Evolutionary conservation across 352 stramenopile genomes (phyloP), one percentile per base, ranked within the genome.

Genomic region (Globisporangium mamillatum): DNA sequence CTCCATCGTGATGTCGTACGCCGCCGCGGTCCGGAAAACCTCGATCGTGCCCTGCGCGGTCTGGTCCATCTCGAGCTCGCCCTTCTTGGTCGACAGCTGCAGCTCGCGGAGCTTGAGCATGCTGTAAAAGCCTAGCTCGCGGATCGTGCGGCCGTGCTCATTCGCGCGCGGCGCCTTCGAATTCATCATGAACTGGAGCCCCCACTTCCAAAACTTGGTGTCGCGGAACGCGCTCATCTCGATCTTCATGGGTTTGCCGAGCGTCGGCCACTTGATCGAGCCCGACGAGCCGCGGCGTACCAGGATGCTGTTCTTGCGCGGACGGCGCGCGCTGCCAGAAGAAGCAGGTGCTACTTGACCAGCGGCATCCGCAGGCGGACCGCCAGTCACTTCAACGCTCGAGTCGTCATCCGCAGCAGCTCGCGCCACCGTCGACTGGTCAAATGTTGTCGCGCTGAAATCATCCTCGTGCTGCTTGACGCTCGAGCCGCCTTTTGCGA

Each of bases 141-240:
- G 86, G 69, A 94, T 93, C 3, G 82, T 91, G 57, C 88, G 86
- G 36, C 80, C 84, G 67, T 94, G 87, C 56, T 90, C 82, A 68
- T 94, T 91, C 29, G 86, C 87, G 3, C 81, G 76, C 24, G 76
- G 66, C 64, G 89, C 92, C 69, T 91, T 94, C 36, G 78, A 89
- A 67, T 93, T 94, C 71, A 86, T 82, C 76, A 90, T 89, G 64
- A 94, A 95, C 63, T 93, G 85, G 48, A 89, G 76, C 16, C 88
- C 88, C 88, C 88, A 95, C 64, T 92, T 92, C 88, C 88, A 95
- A 64, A 94, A 94, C 65, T 86, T 86, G 52, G 88, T 83, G 69
- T 95, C 88, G 25, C 84, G 69, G 46, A 93, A 72, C n/a, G 88
- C 86, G 5, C 80, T 90, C 68, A 93, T 85, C 72, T 95, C 88